A percentile compares a stretch with the other conserved stretches of the same genome.
Conservation (phyloP, 495 filamentous ascomycete species). For the Geoglossum glabrum region DNA sequence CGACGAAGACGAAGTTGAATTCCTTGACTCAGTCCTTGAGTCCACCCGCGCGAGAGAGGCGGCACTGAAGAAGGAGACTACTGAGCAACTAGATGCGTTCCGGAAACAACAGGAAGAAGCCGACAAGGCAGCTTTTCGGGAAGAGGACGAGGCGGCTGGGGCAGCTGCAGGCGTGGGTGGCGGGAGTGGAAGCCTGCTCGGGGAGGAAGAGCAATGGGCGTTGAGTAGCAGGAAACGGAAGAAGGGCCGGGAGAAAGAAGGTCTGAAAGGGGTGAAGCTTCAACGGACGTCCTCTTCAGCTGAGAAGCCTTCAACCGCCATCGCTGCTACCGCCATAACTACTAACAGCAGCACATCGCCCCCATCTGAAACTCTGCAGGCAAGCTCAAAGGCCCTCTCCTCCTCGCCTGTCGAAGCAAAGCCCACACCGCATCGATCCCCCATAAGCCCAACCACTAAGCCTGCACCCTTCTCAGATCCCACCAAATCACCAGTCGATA, state of each 20-base stretch:
- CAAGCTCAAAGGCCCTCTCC: neutral
- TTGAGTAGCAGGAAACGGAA: slow-evolving; percentile 37
- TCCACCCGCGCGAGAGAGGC: slow-evolving; percentile 51
- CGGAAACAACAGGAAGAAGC: slow-evolving; percentile 45
- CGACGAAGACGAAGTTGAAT: slow-evolving; percentile 87
- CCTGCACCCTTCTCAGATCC: neutral
- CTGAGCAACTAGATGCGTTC: slow-evolving; percentile 51
- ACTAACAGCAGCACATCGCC: neutral
- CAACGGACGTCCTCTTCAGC: slow-evolving; percentile 25
- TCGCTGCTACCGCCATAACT: neutral
- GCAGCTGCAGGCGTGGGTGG: slow-evolving; percentile 13
- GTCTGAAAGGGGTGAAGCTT: slow-evolving; percentile 34
- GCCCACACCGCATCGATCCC: neutral
- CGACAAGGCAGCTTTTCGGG: slow-evolving; percentile 29
- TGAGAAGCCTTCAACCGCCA: slow-evolving; percentile 2
- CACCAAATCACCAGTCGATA: neutral
- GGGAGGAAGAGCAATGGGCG: slow-evolving; percentile 33
- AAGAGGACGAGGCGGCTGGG: slow-evolving; percentile 17
- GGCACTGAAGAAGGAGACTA: slow-evolving; percentile 49
- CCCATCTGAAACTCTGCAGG: neutral
- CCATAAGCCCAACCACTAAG: neutral
- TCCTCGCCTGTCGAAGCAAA: neutral
- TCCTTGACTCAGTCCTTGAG: slow-evolving; percentile 59
- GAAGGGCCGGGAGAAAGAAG: slow-evolving; percentile 32
- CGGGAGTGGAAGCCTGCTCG: slow-evolving; percentile 11